phyloP scores from a whole-genome alignment of 345 rosid species.

The Populus pruinosa region DNA sequence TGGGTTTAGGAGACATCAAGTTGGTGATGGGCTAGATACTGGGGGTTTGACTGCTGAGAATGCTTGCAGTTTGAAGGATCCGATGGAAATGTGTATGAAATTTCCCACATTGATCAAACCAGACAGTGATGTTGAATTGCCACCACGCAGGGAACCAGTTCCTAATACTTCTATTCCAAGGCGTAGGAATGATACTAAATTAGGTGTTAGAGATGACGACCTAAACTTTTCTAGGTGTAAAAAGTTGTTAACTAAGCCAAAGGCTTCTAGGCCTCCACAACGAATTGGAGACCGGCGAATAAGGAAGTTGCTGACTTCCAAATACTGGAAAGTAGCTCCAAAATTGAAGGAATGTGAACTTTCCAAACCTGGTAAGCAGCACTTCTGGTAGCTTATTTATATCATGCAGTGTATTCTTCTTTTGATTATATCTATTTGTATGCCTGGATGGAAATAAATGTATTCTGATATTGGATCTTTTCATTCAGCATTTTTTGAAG shows the following conservation, averaged over 20 bases:
- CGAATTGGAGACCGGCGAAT: slow-evolving; percentile 52
- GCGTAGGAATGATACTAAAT: slow-evolving; percentile 45
- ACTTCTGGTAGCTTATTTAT: slow-evolving; percentile 4
- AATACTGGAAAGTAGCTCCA: slow-evolving; percentile 65
- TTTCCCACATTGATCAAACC: slow-evolving; percentile 33
- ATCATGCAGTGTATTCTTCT: neutral
- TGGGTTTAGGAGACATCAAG: slow-evolving; percentile 26
- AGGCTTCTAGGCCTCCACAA: slow-evolving; percentile 56
- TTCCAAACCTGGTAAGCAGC: slow-evolving; percentile 56
- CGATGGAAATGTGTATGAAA: slow-evolving; percentile 27
- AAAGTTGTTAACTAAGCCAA: slow-evolving; percentile 46
- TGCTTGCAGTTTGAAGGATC: slow-evolving; percentile 33
- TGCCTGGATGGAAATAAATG: neutral
- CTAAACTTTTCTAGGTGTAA: slow-evolving; percentile 58
- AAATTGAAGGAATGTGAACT: slow-evolving; percentile 52
- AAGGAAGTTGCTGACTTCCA: slow-evolving; percentile 57
- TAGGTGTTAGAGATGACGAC: slow-evolving; percentile 73
- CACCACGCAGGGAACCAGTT: slow-evolving; percentile 26
- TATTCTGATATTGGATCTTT: slow-evolving; percentile 15
- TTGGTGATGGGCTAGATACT: slow-evolving; percentile 25
- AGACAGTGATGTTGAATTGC: slow-evolving; percentile 37
- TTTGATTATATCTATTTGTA: neutral
- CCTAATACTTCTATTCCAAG: slow-evolving; percentile 41
- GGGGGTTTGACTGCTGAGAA: slow-evolving; percentile 31
- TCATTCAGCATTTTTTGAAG: slow-evolving; percentile 39